These are phyloP conservation scores for Clonostachys rosea DNA, from an alignment of 2,329 filamentous ascomycete genomes.

Conservation along the genomic window DNA sequence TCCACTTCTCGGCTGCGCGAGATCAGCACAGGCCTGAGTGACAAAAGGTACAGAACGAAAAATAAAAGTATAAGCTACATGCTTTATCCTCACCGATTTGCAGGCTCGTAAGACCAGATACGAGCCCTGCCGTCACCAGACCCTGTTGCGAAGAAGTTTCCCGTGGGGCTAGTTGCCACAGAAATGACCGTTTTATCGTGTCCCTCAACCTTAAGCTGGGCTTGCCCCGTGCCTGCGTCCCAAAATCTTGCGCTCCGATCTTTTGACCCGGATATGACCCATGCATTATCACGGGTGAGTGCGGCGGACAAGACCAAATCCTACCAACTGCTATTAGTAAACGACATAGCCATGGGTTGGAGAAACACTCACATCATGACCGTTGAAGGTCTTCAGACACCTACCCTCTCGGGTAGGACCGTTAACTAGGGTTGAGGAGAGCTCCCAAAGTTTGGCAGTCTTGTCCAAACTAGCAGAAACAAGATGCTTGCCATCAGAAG, in stretches of 20 bases:
- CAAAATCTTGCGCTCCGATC: slow-evolving; percentile 98
- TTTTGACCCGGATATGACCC: slow-evolving; percentile 97
- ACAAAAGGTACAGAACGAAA: too few species aligned
- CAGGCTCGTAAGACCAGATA: slow-evolving; percentile 81
- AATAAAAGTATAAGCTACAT: too few species aligned
- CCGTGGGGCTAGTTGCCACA: slow-evolving; percentile 86
- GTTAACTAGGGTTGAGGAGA: slow-evolving; percentile 43
- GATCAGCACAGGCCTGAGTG: too few species aligned
- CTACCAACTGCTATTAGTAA: too few species aligned
- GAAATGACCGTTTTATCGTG: slow-evolving; percentile 99
- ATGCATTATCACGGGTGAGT: slow-evolving; percentile 86
- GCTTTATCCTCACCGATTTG: too few species aligned
- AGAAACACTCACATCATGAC: slow-evolving; percentile 57
- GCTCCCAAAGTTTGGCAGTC: slow-evolving; percentile 99
- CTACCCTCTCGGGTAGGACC: slow-evolving; percentile 62
- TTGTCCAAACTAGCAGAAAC: slow-evolving; percentile 94
- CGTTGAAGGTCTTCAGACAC: slow-evolving; percentile 95
- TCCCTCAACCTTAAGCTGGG: slow-evolving; percentile 96
- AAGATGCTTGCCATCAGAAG: slow-evolving; percentile 85
- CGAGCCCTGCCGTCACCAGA: slow-evolving; percentile 96
- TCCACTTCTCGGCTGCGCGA: too few species aligned
- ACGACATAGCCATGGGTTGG: too few species aligned
- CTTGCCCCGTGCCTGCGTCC: slow-evolving; percentile 89
- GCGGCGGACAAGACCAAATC: slow-evolving; percentile 97
- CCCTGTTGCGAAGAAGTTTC: slow-evolving; percentile 88